Percentiles rank a stretch among this genome's conserved stretches.
Evolutionary conservation across 2,329 filamentous ascomycete genomes (phyloP).

Genomic region (Trichocomaceae sp.): DNA sequence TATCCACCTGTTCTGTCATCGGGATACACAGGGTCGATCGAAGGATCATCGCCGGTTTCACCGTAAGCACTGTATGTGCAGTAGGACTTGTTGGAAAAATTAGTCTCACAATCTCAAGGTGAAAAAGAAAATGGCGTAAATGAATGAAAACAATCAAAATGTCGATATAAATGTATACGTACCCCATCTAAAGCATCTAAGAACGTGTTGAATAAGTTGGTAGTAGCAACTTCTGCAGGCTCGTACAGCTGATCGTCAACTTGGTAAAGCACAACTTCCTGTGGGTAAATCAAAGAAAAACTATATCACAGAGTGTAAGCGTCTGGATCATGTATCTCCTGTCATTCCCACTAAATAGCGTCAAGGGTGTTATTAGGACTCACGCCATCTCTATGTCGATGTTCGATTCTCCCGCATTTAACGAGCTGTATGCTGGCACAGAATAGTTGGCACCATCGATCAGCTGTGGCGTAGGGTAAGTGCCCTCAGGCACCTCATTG

Average conservation of each 20-base stretch:
- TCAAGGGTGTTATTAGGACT: neutral
- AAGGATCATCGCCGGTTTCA: constrained; percentile 44
- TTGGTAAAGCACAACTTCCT: constrained; percentile 47
- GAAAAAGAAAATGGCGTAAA: neutral
- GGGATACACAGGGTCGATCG: constrained; percentile 48
- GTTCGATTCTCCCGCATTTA: constrained; percentile 43
- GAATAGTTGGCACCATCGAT: constrained; percentile 36
- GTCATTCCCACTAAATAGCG: neutral
- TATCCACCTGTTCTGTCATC: constrained; percentile 45
- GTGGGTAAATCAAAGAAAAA: constrained; percentile 49
- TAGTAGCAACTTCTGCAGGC: constrained; percentile 24
- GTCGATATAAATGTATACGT: constrained; percentile 12
- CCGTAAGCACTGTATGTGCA: constrained; percentile 48
- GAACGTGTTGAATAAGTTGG: constrained; percentile 41
- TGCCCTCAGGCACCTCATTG: constrained; percentile 10
- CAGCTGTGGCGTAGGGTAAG: constrained; percentile 9
- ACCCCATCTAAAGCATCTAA: constrained; percentile 48
- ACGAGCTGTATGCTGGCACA: constrained; percentile 27
- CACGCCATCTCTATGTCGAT: constrained; percentile 50
- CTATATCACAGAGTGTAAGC: neutral
- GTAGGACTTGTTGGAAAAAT: constrained; percentile 34
- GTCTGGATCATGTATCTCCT: neutral
- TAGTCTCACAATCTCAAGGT: constrained; percentile 1
- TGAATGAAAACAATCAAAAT: neutral
- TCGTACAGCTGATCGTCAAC: constrained; percentile 44